These are phyloP conservation scores for Pythium periplocum DNA, from an alignment of 352 stramenopile genomes.

Conservation along the genomic window DNA sequence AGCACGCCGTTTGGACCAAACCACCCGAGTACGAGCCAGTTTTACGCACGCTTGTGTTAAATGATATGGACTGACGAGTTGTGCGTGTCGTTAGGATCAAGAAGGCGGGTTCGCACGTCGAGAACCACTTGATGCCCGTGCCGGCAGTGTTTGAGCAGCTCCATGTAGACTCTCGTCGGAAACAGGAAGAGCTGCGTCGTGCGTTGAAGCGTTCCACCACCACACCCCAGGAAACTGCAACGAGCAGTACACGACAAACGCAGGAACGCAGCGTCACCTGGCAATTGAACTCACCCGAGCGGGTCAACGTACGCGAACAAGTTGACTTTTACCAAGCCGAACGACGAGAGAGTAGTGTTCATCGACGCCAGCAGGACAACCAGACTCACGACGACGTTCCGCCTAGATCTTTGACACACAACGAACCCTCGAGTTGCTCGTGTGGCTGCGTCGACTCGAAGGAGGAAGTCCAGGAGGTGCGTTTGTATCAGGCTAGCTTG, in stretches of 20 bases:
- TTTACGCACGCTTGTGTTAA: slow-evolving; percentile 2
- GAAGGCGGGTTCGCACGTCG: slow-evolving; percentile 2
- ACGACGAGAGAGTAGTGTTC: no score
- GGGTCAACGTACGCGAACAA: no score
- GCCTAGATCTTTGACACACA: no score
- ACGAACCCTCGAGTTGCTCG: no score
- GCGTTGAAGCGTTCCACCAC: slow-evolving; percentile 1
- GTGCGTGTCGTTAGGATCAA: background rate
- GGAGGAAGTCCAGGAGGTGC: slow-evolving; percentile 18
- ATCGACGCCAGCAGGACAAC: no score
- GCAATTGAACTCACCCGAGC: no score
- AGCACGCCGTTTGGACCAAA: slow-evolving; percentile 54
- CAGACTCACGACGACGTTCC: no score
- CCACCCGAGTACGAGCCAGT: slow-evolving; percentile 20
- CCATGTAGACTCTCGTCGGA: no score
- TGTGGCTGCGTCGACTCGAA: slow-evolving; percentile 13
- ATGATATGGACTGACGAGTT: slow-evolving; percentile 4
- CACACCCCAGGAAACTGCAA: no score
- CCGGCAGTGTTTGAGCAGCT: background rate
- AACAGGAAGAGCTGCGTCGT: slow-evolving; percentile 7
- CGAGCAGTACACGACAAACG: background rate
- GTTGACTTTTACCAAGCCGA: no score
- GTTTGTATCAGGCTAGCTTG: background rate
- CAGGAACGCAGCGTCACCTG: background rate
- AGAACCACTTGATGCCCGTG: slow-evolving; percentile 14